Base-by-base conservation (phyloP, 2,329 filamentous ascomycete genomes). In the Colletotrichum sp. region DNA sequence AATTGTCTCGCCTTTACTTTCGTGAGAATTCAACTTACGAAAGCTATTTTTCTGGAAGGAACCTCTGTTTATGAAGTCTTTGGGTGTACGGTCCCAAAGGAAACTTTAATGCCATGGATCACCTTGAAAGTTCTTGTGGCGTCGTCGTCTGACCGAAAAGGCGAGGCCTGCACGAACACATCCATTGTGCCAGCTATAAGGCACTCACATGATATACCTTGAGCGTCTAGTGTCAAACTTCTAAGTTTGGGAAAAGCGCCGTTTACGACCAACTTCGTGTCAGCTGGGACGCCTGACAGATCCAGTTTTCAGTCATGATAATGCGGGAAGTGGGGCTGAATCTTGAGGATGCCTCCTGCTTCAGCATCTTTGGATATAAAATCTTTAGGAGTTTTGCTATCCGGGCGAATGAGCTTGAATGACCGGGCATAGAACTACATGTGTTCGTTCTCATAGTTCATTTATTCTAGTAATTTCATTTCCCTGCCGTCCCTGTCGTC, bases 151-250 rank as follows among this genome's bases (percentile, higher is more conserved):
- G n/a, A 52, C 44, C 10, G 10, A 1, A 21, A 21, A 12, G 4
- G 12, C 10, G 36, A 52, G 44, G 44, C n/a, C n/a, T 52, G 10
- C 44, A 1, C 16, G 10, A 4, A 13, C 44, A 12, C 18, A 52
- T 5, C 2, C n/a, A 21, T 21, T 8, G n/a, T 21, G 2, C n/a
- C n/a, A 21, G 2, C 44, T 13, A 0, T 8, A 21, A 52, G 1
- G 12, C 18, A 21, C n/a, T 13, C n/a, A 9, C n/a, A 21, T 52
- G 44, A 12, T 21, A 52, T 21, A 13, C 44, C 44, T 52, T 52
- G n/a, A 52, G 44, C n/a, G 44, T 8, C 44, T 12, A 8, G 44
- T 52, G 1, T 21, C 0, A 21, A 21, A 21, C 10, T 21, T 52
- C 12, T 8, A 21, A 12, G n/a, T 3, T 21, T 21, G n/a, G 6